Conservation (phyloP, 2,329 filamentous ascomycete species). For the Colletotrichum agaves region DNA sequence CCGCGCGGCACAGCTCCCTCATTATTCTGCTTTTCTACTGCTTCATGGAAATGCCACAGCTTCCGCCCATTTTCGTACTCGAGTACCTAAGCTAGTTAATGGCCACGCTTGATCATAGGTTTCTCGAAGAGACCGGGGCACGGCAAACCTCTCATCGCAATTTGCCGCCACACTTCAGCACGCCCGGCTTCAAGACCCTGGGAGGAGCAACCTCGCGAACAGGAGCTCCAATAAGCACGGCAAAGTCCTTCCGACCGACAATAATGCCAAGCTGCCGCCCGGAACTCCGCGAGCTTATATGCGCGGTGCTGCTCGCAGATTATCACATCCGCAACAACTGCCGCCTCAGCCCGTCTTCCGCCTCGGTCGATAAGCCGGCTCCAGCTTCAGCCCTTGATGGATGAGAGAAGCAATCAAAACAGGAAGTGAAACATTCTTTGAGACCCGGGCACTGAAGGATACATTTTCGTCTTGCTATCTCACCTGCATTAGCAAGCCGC, state of each 20-base stretch:
- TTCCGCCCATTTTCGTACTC: background rate
- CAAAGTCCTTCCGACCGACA: background rate
- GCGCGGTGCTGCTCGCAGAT: background rate
- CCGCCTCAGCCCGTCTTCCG: background rate
- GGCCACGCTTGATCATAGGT: too few species aligned
- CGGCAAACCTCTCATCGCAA: too few species aligned
- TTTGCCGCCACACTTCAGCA: background rate
- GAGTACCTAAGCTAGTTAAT: too few species aligned
- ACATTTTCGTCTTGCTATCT: conserved; percentile 8
- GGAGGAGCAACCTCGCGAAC: background rate
- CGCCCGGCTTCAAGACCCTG: background rate
- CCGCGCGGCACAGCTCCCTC: conserved; percentile 12
- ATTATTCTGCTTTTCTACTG: background rate
- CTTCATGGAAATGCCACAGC: too few species aligned
- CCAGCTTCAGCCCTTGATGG: conserved; percentile 1
- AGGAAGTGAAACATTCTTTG: conserved; percentile 18
- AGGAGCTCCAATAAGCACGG: background rate
- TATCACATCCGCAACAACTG: background rate
- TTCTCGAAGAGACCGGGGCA: too few species aligned
- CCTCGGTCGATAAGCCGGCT: background rate
- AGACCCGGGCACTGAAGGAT: conserved; percentile 17
- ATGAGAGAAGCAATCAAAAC: background rate
- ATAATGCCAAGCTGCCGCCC: background rate
- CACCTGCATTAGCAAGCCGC: conserved; percentile 10
- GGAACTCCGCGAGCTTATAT: conserved; percentile 9